These are phyloP conservation scores for Tylopilus sp. DNA, from an alignment of 1,284 basidiomycete species.

Conservation along the genomic window DNA sequence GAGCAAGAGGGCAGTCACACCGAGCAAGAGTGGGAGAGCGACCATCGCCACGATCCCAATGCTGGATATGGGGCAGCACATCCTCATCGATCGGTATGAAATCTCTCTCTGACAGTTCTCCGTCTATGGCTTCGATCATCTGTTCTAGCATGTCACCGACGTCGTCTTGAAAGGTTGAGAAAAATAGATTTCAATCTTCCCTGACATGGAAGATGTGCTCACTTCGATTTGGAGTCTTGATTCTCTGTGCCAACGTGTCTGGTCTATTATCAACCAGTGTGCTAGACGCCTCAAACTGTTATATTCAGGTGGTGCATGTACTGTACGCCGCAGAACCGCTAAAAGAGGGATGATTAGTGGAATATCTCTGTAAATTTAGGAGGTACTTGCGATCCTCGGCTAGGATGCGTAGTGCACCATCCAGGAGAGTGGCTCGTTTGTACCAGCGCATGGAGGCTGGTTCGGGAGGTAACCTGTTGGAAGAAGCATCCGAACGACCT, in stretches of 20 bases:
- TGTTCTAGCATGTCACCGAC: constrained; percentile 30
- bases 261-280: constrained; percentile 22
- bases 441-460: not conserved
- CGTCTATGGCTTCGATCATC: constrained; percentile 38
- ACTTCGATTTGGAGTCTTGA: constrained; percentile 36
- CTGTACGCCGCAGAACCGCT: constrained; percentile 12
- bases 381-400: constrained; percentile 19
- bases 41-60: constrained; percentile 20
- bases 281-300: constrained; percentile 28
- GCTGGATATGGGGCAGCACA: constrained; percentile 22
- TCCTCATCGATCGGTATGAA: constrained; percentile 30
- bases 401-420: constrained; percentile 33
- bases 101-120: constrained; percentile 29
- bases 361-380: not conserved
- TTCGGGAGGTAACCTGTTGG: constrained; percentile 9
- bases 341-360: constrained; percentile 3
- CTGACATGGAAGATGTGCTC: too few relatives aligned
- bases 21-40: constrained; percentile 28
- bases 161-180: too few relatives aligned
- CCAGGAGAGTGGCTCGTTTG: constrained; percentile 21
- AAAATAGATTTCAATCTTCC: too few relatives aligned
- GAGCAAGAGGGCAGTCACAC: constrained; percentile 25
- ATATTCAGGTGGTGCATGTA: constrained; percentile 17
- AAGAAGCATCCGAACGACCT: constrained; percentile 35
- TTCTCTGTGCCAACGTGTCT: constrained; percentile 23